phyloP scores from a whole-genome alignment of 2,329 filamentous ascomycete species.

The Cytospora paraplurivora region DNA sequence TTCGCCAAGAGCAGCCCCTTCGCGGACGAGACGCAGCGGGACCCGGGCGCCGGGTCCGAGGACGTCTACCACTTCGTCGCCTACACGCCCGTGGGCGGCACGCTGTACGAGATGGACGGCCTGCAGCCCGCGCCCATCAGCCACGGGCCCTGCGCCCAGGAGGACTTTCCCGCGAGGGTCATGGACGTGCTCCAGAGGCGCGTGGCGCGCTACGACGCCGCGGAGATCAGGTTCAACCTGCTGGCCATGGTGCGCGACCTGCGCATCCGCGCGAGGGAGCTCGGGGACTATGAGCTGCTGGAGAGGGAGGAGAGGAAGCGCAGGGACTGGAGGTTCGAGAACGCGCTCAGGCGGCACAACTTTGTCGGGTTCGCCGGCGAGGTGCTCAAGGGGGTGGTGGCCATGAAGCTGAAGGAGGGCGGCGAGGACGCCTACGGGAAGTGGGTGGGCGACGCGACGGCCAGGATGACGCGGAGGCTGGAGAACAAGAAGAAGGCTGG shows the following conservation, averaged over 20 bases:
- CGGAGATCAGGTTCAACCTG: constrained; percentile 94
- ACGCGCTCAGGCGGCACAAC: constrained; percentile 87
- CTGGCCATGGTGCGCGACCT: constrained; percentile 89
- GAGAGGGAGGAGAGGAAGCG: constrained; percentile 82
- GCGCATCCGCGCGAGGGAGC: constrained; percentile 72
- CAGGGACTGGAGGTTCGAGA: constrained; percentile 90
- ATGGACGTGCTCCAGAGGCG: constrained; percentile 84
- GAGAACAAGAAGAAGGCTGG: constrained; percentile 36
- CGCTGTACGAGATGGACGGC: constrained; percentile 92
- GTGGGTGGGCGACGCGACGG: constrained; percentile 67
- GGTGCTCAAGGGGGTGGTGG: constrained; percentile 83
- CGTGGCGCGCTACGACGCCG: constrained; percentile 79
- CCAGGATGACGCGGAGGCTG: constrained; percentile 38
- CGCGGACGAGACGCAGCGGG: constrained; percentile 82
- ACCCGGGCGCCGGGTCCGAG: constrained; percentile 66
- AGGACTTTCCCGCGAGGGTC: constrained; percentile 76
- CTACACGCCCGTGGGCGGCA: constrained; percentile 79
- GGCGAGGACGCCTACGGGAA: constrained; percentile 65
- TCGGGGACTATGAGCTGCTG: constrained; percentile 79
- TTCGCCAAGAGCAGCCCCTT: constrained; percentile 90
- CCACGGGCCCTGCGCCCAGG: constrained; percentile 73
- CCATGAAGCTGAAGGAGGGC: constrained; percentile 67
- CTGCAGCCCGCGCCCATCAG: constrained; percentile 90
- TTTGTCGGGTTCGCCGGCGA: constrained; percentile 96
- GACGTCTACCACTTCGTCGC: constrained; percentile 98